A percentile compares a stretch with the other conserved stretches of the same genome.
phyloP scores from a whole-genome alignment of 306 rosid genomes.

The Vigna trinervia region DNA sequence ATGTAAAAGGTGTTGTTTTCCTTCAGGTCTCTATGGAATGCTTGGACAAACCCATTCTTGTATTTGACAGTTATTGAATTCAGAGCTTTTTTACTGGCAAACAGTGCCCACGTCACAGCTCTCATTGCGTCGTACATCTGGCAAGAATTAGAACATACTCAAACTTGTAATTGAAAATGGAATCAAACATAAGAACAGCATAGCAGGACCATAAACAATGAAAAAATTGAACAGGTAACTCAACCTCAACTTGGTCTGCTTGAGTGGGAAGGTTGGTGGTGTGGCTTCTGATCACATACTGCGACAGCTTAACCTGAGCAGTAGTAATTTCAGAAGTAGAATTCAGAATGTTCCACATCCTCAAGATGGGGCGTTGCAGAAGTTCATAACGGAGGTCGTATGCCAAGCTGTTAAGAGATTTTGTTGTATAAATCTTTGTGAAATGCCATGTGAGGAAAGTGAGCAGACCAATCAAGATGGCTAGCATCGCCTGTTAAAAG shows the following conservation, averaged over 20 bases:
- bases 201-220: constrained; percentile 20
- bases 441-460: constrained; percentile 98
- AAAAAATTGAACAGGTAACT: constrained; percentile 1
- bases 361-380: constrained; percentile 89
- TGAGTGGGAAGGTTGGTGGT: constrained; percentile 67
- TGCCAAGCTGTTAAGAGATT: constrained; percentile 82
- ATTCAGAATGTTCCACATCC: constrained; percentile 98
- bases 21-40: constrained; percentile 90
- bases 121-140: constrained; percentile 94
- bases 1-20: constrained; percentile 83
- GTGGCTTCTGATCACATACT: constrained; percentile 79
- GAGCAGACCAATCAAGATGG: constrained; percentile 88
- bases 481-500: constrained; percentile 80
- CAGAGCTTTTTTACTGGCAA: constrained; percentile 87
- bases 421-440: constrained; percentile 87
- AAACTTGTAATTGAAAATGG: constrained; percentile 1
- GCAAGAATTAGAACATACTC: constrained; percentile 44
- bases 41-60: constrained; percentile 93
- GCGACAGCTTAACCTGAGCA: constrained; percentile 83
- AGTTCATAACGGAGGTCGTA: constrained; percentile 92
- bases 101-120: constrained; percentile 90
- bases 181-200: constrained; percentile 19
- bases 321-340: constrained; percentile 89
- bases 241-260: constrained; percentile 87
- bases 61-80: constrained; percentile 91